phyloP scores from a whole-genome alignment of 257 asterid genomes.

The Fraxinus pennsylvanica region DNA sequence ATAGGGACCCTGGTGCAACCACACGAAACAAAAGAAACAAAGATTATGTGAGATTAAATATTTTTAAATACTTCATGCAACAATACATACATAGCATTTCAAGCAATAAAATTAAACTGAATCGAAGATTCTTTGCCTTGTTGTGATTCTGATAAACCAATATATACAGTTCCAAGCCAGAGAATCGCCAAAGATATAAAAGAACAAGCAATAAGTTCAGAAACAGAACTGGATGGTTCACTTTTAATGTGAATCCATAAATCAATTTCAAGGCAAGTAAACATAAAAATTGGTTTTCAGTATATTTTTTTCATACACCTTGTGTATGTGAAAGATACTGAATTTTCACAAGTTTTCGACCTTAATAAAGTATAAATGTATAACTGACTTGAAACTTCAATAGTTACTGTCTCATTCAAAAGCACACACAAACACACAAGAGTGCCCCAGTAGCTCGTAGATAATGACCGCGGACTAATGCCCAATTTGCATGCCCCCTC shows the following conservation, averaged over 20 bases:
- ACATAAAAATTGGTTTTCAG: neutral
- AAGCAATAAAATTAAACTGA: constrained; percentile 7
- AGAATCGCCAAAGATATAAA: neutral
- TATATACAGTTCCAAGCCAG: neutral
- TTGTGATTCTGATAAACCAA: neutral
- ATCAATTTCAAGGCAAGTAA: neutral
- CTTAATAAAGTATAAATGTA: neutral
- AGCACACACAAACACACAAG: neutral
- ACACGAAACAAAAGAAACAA: constrained; percentile 29
- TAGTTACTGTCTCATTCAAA: neutral
- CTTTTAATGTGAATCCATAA: constrained; percentile 1
- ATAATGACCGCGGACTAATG: constrained; percentile 7
- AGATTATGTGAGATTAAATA: constrained; percentile 2
- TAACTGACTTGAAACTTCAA: neutral
- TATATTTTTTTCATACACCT: neutral
- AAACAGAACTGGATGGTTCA: constrained; percentile 1
- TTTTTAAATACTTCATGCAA: constrained; percentile 1
- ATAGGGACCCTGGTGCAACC: constrained; percentile 80
- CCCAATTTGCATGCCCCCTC: neutral
- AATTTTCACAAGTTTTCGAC: neutral
- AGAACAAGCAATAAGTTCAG: neutral
- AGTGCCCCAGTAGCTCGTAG: neutral
- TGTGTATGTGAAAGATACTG: neutral
- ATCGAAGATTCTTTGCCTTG: neutral
- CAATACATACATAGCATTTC: neutral